These are phyloP conservation scores for Ophiostoma angusticollis DNA, from an alignment of 2,329 filamentous ascomycete genomes.

Conservation along the genomic window DNA sequence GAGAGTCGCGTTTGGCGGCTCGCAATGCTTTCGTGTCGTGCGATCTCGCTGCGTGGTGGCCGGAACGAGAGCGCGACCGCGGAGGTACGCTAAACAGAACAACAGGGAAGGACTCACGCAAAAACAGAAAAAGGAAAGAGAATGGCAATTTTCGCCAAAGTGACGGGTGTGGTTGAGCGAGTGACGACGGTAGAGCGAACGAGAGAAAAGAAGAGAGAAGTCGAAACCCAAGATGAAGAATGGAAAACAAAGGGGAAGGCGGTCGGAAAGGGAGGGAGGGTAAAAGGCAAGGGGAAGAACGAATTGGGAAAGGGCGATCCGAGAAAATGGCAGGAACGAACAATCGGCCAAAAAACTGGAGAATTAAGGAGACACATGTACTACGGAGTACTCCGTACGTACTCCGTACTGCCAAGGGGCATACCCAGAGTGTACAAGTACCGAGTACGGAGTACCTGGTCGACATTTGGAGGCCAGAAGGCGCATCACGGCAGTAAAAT, in stretches of 20 bases:
- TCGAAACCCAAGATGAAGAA: constrained; percentile 6
- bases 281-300: not conserved
- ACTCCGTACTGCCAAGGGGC: no score
- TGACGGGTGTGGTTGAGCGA: constrained; percentile 5
- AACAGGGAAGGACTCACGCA: constrained; percentile 3
- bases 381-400: not conserved
- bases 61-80: not conserved
- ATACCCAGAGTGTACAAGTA: no score
- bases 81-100: not conserved
- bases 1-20: not conserved
- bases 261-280: constrained; percentile 19
- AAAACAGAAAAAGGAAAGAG: constrained; percentile 10
- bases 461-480: no score
- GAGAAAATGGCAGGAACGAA: not conserved
- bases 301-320: constrained; percentile 1
- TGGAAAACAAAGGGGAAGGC: constrained; percentile 15
- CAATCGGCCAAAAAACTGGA: not conserved
- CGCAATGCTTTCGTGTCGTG: not conserved
- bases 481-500: no score
- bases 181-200: constrained; percentile 8
- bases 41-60: not conserved
- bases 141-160: not conserved
- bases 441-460: no score
- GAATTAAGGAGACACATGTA: not conserved
- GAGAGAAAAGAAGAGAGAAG: not conserved